These are phyloP conservation scores for Amborella trichopoda DNA, from an alignment of 164 flowering plant species.

Conservation along the genomic window DNA sequence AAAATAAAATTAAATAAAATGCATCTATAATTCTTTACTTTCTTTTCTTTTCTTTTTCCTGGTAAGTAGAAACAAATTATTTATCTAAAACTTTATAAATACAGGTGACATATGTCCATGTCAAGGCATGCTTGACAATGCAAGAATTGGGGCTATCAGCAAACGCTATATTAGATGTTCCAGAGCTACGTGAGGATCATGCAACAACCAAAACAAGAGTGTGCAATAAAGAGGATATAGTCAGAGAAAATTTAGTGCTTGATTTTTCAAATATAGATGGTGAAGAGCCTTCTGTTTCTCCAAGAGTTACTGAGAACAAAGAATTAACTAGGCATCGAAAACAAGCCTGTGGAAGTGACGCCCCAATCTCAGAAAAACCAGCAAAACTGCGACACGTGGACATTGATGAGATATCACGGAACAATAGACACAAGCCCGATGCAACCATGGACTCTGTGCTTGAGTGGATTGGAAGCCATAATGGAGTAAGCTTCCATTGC, in stretches of 20 bases:
- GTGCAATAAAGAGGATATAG: not conserved
- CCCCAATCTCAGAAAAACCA: not conserved
- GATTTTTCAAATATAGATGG: conserved; percentile 4
- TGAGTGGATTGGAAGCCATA: conserved; percentile 24
- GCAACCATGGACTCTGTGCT: conserved; percentile 27
- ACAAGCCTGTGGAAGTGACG: conserved; percentile 3
- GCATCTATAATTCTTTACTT: not conserved
- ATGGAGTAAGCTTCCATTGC: conserved; percentile 25
- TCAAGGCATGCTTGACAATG: conserved; percentile 30
- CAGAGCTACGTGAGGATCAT: conserved; percentile 6
- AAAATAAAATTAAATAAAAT: not conserved
- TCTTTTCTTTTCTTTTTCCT: not conserved
- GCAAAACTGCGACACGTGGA: conserved; percentile 22
- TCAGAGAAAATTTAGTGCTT: not conserved
- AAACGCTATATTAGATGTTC: conserved; percentile 6
- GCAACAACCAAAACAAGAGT: conserved; percentile 5
- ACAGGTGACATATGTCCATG: conserved; percentile 39
- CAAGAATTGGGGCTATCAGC: conserved; percentile 17
- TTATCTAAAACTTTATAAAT: not conserved
- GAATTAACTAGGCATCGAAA: conserved; percentile 1
- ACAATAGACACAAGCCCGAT: conserved; percentile 6
- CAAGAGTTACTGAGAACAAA: not conserved
- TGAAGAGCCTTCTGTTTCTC: not conserved
- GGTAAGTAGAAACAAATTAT: not conserved
- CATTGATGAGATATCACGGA: conserved; percentile 9